Evolutionary conservation across 2,329 filamentous ascomycete species (phyloP).

Genomic region (Parascedosporium putredinis): DNA sequence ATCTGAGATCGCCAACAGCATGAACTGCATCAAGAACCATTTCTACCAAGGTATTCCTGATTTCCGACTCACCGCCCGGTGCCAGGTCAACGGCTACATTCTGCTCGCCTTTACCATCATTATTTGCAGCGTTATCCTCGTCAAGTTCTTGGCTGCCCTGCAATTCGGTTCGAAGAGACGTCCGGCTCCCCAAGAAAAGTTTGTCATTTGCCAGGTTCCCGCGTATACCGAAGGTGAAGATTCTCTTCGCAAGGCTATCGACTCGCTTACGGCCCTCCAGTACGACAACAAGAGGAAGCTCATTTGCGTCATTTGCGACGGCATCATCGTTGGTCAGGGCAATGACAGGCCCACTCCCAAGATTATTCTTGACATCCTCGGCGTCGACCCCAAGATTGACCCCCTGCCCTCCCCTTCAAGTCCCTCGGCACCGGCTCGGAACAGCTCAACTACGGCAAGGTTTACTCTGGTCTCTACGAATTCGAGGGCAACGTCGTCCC

Average conservation of each 20-base stretch:
- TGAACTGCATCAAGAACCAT: constrained; percentile 71
- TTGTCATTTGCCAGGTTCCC: constrained; percentile 95
- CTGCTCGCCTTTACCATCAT: constrained; percentile 80
- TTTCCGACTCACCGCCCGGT: constrained; percentile 67
- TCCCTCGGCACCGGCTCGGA: constrained; percentile 81
- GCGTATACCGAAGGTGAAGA: constrained; percentile 98
- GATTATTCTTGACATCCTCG: constrained; percentile 93
- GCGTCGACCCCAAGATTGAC: constrained; percentile 93
- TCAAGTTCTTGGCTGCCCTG: constrained; percentile 87
- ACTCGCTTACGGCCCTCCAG: constrained; percentile 85
- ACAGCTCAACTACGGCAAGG: constrained; percentile 96
- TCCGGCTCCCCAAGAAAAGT: constrained; percentile 89
- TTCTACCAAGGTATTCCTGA: constrained; percentile 80
- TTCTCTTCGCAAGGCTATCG: constrained; percentile 80
- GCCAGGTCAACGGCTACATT: constrained; percentile 85
- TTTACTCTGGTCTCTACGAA: constrained; percentile 96
- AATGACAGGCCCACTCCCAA: constrained; percentile 96
- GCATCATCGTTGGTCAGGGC: constrained; percentile 89
- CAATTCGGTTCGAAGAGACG: constrained; percentile 88
- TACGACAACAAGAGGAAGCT: constrained; percentile 99
- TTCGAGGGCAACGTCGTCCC: constrained; percentile 96
- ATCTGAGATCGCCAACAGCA: constrained; percentile 48
- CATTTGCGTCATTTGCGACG: constrained; percentile 93
- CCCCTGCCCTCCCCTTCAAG: constrained; percentile 91
- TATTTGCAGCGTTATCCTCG: constrained; percentile 64